Conservation (phyloP, 225 moss, liverwort and hornwort species). For the Lunularia cruciata region DNA sequence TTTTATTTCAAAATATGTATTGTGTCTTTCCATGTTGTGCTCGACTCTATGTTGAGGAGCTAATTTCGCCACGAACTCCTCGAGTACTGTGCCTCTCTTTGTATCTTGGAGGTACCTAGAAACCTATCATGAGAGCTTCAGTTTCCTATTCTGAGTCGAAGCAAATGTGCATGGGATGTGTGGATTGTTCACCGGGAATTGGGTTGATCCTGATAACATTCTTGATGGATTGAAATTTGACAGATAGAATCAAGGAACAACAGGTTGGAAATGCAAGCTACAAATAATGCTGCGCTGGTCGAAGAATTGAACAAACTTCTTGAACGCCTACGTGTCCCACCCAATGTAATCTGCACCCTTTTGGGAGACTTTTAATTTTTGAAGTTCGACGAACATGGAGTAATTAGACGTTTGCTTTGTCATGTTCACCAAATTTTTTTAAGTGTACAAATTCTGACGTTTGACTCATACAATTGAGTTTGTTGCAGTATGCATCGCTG, state of each 20-base stretch:
- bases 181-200: background rate
- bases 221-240: constrained; percentile 16
- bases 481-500: constrained; percentile 50
- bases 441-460: background rate
- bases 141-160: too few relatives aligned
- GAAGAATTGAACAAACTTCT: constrained; percentile 84
- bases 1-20: too few relatives aligned
- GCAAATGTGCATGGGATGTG: background rate
- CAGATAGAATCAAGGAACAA: constrained; percentile 99
- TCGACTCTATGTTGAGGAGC: too few relatives aligned
- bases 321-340: constrained; percentile 81
- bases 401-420: too few relatives aligned
- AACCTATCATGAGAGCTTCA: too few relatives aligned
- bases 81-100: too few relatives aligned
- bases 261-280: constrained; percentile 94
- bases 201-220: background rate
- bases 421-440: background rate
- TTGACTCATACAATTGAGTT: background rate
- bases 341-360: constrained; percentile 57
- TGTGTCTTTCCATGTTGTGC: too few relatives aligned
- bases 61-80: too few relatives aligned
- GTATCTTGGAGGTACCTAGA: too few relatives aligned
- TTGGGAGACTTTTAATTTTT: background rate
- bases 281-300: constrained; percentile 82
- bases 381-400: background rate